Conservation (phyloP, 169 alveolate genomes). For the Babesia sp. region DNA sequence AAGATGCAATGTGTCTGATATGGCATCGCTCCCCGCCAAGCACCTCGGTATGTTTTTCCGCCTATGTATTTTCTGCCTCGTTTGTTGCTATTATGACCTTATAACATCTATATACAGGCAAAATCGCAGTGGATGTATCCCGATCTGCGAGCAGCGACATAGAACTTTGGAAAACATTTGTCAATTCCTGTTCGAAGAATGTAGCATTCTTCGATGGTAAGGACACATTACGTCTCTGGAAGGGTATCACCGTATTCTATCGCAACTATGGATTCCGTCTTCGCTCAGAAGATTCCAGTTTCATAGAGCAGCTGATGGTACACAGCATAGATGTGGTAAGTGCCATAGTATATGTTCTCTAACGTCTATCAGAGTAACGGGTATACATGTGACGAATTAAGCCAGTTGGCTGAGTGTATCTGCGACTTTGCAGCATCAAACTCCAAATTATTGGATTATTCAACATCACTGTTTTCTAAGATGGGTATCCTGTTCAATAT, state of each 20-base stretch:
- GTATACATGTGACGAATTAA: conserved; percentile 58
- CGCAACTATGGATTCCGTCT: conserved; percentile 29
- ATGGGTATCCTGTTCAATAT: conserved; percentile 45
- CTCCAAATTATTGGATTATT: background rate
- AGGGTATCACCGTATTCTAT: conserved; percentile 41
- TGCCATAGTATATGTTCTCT: background rate
- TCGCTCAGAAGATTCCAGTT: conserved; percentile 14
- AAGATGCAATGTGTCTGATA: conserved; percentile 8
- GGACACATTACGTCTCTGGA: conserved; percentile 48
- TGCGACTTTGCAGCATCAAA: conserved; percentile 29
- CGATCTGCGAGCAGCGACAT: conserved; percentile 53
- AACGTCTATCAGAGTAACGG: conserved; percentile 32
- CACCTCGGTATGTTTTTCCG: conserved; percentile 40
- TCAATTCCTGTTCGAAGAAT: conserved; percentile 13
- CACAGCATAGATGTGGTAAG: conserved; percentile 24
- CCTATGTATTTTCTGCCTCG: background rate
- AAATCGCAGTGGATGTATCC: conserved; percentile 60
- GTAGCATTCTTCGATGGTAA: conserved; percentile 43
- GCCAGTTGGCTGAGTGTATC: conserved; percentile 50
- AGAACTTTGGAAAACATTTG: conserved; percentile 42
- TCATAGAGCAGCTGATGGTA: conserved; percentile 13
- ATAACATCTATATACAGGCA: conserved; percentile 31
- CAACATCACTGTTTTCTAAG: conserved; percentile 34
- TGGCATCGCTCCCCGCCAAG: conserved; percentile 51
- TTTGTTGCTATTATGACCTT: background rate